Conservation (phyloP, 805 yeast species). For the Lipomyces mesembrius region DNA sequence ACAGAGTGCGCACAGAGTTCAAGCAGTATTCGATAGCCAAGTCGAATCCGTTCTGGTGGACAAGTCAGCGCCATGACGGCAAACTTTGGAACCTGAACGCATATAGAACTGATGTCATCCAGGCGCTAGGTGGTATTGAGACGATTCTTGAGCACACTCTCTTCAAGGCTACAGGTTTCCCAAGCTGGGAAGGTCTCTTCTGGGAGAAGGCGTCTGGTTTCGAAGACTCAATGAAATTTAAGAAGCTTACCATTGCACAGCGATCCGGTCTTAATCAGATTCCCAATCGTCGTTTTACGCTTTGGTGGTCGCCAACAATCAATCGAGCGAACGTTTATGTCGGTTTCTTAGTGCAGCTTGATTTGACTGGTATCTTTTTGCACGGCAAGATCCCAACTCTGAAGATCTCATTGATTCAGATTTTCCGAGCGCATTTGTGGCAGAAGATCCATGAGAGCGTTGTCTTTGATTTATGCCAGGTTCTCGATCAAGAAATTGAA, state of each 20-base stretch:
- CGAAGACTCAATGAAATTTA: constrained; percentile 93
- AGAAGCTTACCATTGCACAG: constrained; percentile 95
- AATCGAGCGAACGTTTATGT: constrained; percentile 97
- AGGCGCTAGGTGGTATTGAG: constrained; percentile 96
- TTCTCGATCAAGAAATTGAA: constrained; percentile 84
- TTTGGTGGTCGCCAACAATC: constrained; percentile 99
- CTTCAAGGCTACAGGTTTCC: constrained; percentile 96
- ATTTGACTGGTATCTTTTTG: constrained; percentile 91
- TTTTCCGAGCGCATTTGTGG: constrained; percentile 98
- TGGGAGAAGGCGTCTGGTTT: constrained; percentile 99
- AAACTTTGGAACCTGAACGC: constrained; percentile 91
- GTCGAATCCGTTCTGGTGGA: constrained; percentile 96
- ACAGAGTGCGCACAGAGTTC: constrained; percentile 79
- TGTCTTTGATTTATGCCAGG: constrained; percentile 91
- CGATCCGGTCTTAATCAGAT: constrained; percentile 95
- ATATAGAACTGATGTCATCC: constrained; percentile 93
- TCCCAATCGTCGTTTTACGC: constrained; percentile 93
- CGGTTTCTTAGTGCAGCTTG: constrained; percentile 94
- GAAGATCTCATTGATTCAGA: constrained; percentile 92
- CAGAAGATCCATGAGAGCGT: constrained; percentile 97
- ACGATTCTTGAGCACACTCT: constrained; percentile 93
- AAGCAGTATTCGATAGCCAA: constrained; percentile 72
- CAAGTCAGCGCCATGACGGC: constrained; percentile 90
- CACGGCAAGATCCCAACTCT: constrained; percentile 98
- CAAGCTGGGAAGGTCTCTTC: constrained; percentile 97